phyloP scores from a whole-genome alignment of 495 filamentous ascomycete species.

The Sordaria brevicollis region DNA sequence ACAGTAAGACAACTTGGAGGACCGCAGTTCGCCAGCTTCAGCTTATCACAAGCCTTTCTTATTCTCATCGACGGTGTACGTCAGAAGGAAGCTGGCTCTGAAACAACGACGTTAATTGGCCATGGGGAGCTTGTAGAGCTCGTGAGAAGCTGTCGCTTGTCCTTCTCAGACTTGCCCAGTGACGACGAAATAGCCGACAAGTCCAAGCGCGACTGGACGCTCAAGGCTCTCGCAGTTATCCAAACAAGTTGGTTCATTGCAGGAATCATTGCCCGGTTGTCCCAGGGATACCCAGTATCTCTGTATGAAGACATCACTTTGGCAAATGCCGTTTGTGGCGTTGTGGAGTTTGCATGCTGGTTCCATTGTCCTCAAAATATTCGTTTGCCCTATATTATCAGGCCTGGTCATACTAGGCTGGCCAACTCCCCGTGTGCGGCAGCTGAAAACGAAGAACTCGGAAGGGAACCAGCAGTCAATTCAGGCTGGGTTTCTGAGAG shows the following conservation, averaged over 20 bases:
- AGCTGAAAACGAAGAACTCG: neutral
- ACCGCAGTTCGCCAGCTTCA: neutral
- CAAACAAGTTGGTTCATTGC: neutral
- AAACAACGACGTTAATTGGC: accelerated
- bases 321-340: neutral
- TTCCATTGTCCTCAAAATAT: neutral
- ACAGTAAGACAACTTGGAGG: neutral
- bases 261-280: neutral
- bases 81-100: neutral
- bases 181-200: neutral
- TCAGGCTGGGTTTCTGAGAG: neutral
- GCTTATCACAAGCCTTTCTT: neutral
- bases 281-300: neutral
- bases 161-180: neutral
- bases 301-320: neutral
- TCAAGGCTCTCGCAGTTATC: neutral
- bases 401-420: accelerated
- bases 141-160: neutral
- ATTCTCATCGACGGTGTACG: accelerated
- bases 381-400: neutral
- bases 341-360: neutral
- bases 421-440: accelerated
- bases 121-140: neutral
- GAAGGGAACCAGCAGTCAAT: neutral
- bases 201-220: neutral